These are phyloP conservation scores for Pseudocercospora fuligena DNA, from an alignment of 2,329 filamentous ascomycete genomes.

Conservation along the genomic window DNA sequence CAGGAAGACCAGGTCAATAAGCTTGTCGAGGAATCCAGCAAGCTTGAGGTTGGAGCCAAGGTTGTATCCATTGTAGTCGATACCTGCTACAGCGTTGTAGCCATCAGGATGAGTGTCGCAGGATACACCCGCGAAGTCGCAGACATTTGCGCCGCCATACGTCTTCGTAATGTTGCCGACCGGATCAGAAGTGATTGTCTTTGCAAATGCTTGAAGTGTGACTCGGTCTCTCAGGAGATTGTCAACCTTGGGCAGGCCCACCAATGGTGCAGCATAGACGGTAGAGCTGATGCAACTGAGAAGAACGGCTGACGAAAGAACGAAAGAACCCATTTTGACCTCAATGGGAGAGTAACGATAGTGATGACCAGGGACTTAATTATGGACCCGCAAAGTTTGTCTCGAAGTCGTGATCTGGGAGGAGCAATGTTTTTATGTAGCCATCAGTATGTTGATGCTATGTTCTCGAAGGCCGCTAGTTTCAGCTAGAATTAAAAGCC, in stretches of 20 bases:
- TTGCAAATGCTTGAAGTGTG: constrained; percentile 20
- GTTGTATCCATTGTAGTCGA: constrained; percentile 18
- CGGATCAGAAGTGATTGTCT: constrained; percentile 21
- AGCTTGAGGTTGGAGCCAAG: constrained; percentile 14
- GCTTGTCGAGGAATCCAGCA: constrained; percentile 17
- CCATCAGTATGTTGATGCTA: too few relatives aligned
- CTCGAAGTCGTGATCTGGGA: too few relatives aligned
- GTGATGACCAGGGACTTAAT: too few relatives aligned
- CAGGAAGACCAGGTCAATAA: constrained; percentile 19
- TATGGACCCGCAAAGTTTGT: too few relatives aligned
- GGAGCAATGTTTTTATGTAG: too few relatives aligned
- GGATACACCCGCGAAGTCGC: constrained; percentile 11
- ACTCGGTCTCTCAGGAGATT: constrained; percentile 18
- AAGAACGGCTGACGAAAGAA: background rate
- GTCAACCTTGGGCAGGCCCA: background rate
- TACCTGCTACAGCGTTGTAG: constrained; percentile 15
- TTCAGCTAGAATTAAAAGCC: too few relatives aligned
- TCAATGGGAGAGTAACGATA: background rate
- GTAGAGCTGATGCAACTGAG: background rate
- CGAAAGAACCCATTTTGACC: background rate
- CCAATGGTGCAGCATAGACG: background rate
- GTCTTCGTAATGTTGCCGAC: constrained; percentile 5
- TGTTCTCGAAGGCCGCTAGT: too few relatives aligned
- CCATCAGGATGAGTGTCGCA: constrained; percentile 14
- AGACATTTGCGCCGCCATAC: constrained; percentile 22